Percentiles rank a stretch among this genome's conserved stretches.
These are phyloP conservation scores for Areca catechu DNA, from an alignment of 176 grass and related monocot genomes.

Conservation along the genomic window DNA sequence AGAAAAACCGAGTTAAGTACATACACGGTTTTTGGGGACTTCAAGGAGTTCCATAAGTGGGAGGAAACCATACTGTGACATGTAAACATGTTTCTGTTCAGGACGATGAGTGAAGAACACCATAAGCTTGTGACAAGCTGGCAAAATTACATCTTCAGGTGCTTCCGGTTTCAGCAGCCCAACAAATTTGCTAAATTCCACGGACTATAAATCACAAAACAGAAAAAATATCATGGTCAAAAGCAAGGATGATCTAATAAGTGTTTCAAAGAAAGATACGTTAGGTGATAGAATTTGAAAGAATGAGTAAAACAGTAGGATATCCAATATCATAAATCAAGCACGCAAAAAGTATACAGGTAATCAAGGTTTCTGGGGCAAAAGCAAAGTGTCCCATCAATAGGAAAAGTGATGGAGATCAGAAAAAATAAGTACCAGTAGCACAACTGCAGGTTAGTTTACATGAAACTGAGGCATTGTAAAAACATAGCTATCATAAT, in stretches of 20 bases:
- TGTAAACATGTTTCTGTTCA: constrained; percentile 83
- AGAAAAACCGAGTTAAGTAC: constrained; percentile 22
- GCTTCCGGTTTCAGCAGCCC: constrained; percentile 69
- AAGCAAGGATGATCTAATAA: neutral
- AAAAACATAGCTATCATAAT: too few species aligned
- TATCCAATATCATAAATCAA: too few species aligned
- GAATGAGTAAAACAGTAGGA: too few species aligned
- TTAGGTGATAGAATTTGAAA: too few species aligned
- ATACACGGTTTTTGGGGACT: constrained; percentile 78
- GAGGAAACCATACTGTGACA: constrained; percentile 89
- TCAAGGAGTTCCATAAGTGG: constrained; percentile 93
- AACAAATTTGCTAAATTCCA: constrained; percentile 99
- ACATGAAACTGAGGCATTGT: too few species aligned
- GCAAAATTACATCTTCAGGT: constrained; percentile 87
- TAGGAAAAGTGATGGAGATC: too few species aligned
- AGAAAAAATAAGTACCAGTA: too few species aligned
- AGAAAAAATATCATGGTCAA: neutral
- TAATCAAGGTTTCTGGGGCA: too few species aligned
- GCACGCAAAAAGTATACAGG: too few species aligned
- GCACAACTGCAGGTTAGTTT: too few species aligned
- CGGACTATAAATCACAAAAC: constrained; percentile 38
- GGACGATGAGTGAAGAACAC: constrained; percentile 63
- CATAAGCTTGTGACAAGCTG: constrained; percentile 81
- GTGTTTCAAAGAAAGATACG: too few species aligned
- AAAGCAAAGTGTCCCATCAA: too few species aligned